A percentile compares a stretch with the other conserved stretches of the same genome.
Conservation (phyloP, 768 basidiomycete genomes). For the Panus rudis region DNA sequence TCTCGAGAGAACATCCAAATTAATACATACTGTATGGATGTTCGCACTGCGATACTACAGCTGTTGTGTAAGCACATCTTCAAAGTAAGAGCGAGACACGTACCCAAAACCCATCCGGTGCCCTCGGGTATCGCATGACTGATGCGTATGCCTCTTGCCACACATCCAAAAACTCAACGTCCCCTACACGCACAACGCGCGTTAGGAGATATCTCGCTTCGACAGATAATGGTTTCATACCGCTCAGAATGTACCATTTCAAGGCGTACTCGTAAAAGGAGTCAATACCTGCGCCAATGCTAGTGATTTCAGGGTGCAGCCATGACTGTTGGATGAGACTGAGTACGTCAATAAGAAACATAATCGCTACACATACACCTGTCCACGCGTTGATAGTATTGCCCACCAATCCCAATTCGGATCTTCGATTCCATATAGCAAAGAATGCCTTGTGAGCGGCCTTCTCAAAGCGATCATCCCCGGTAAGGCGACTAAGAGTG, state of each 20-base stretch:
- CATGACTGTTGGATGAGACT: slow-evolving; percentile 42
- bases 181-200: slow-evolving; percentile 21
- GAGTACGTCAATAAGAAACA: not conserved
- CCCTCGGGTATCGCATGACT: slow-evolving; percentile 73
- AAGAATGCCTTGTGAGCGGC: slow-evolving; percentile 88
- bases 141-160: slow-evolving; percentile 31
- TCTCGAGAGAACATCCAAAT: no score
- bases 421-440: slow-evolving; percentile 88
- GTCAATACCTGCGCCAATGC: slow-evolving; percentile 92
- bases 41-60: slow-evolving; percentile 80
- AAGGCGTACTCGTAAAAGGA: slow-evolving; percentile 93
- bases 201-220: not conserved
- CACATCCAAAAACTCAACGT: slow-evolving; percentile 31
- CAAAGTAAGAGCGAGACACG: slow-evolving; percentile 10
- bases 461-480: slow-evolving; percentile 84
- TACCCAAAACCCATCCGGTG: slow-evolving; percentile 86
- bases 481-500: slow-evolving; percentile 85
- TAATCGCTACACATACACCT: slow-evolving; percentile 42
- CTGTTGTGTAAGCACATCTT: not conserved
- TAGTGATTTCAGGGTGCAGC: slow-evolving; percentile 67
- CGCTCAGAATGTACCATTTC: slow-evolving; percentile 87
- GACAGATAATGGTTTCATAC: slow-evolving; percentile 30
- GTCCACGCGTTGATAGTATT: slow-evolving; percentile 81
- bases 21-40: slow-evolving; percentile 34
- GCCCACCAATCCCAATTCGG: slow-evolving; percentile 77